Evolutionary conservation across 305 asterid genomes (phyloP).

Genomic region (Fraxinus platypoda): DNA sequence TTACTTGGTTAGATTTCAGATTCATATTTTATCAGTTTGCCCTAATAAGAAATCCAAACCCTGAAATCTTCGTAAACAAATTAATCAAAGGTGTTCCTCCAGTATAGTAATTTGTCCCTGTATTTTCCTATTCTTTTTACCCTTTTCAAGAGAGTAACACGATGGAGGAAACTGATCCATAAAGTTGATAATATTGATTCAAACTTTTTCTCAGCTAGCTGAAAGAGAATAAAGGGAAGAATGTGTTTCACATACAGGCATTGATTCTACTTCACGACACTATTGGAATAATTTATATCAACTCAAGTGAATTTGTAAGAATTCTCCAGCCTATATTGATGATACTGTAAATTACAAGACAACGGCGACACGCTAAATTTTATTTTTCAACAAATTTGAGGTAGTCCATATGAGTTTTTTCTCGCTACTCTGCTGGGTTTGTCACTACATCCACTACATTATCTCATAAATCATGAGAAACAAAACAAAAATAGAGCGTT

Average conservation of each 20-base stretch:
- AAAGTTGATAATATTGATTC: not conserved
- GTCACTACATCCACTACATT: not conserved
- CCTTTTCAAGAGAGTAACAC: slow-evolving; percentile 1
- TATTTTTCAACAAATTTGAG: not conserved
- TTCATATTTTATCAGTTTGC: not conserved
- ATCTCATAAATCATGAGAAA: not conserved
- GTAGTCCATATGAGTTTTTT: not conserved
- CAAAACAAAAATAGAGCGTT: not conserved
- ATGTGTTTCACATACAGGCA: not conserved
- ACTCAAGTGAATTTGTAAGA: slow-evolving; percentile 7
- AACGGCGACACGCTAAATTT: not conserved
- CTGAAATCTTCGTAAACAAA: slow-evolving; percentile 10
- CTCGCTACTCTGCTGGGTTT: not conserved
- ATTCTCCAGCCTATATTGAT: not conserved
- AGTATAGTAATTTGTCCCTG: not conserved
- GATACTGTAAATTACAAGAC: not conserved
- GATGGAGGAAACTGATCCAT: not conserved
- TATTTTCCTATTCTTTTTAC: not conserved
- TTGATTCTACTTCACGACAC: not conserved
- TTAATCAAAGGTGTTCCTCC: not conserved
- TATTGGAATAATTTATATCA: not conserved
- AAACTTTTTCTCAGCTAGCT: not conserved
- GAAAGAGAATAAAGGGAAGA: not conserved
- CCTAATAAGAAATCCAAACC: not conserved
- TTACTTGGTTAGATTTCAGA: slow-evolving; percentile 3